Evolutionary conservation across 148 eudicot genomes (phyloP), one percentile per base, ranked within the genome.

Genomic region (Suaeda aralocaspica): DNA sequence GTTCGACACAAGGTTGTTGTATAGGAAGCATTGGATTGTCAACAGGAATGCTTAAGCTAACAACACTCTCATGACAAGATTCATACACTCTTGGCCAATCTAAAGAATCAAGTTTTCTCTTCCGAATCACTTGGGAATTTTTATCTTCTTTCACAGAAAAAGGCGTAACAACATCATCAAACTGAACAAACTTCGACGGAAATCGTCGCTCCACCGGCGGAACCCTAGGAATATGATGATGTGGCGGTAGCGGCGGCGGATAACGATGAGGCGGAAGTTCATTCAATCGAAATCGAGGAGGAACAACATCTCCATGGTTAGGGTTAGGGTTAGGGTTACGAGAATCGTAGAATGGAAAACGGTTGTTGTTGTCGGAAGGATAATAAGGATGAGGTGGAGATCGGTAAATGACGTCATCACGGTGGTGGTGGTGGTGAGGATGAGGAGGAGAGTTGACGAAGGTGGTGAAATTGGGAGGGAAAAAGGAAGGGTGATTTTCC

Each of bases 21-120:
- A 73, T 70, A 64, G 61, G 56, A 70, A 68, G 48, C 60, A 56
- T 67, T 42, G 64, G 46, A 61, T 75, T 77, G 66, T 56, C 55
- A 9, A 62, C 51, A 22, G 78, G 68, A 75, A 46, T 36, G 69
- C 64, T 65, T 64, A 44, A 8, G 31, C 45, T 64, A 31, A 34
- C 51, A 81, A 45, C 72, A 62, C 28, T 68, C 68, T 39, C 76
- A 41, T 30, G 22, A 39, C 50, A 19, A 48, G 63, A 63, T 53
- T 69, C 73, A 45, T 64, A 25, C 15, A 53, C 64, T 65, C 44
- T 62, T 41, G 77, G n/a, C n/a, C n/a, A 57, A 74, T 71, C 68
- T 64, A 69, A 67, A 70, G 64, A 59, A 55, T 42, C 70, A 66
- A 30, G 66, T 73, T 83, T 83, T 71, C 83, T 84, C 82, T 83